phyloP scores from a whole-genome alignment of 2,329 filamentous ascomycete genomes.

The Fusarium sp. region DNA sequence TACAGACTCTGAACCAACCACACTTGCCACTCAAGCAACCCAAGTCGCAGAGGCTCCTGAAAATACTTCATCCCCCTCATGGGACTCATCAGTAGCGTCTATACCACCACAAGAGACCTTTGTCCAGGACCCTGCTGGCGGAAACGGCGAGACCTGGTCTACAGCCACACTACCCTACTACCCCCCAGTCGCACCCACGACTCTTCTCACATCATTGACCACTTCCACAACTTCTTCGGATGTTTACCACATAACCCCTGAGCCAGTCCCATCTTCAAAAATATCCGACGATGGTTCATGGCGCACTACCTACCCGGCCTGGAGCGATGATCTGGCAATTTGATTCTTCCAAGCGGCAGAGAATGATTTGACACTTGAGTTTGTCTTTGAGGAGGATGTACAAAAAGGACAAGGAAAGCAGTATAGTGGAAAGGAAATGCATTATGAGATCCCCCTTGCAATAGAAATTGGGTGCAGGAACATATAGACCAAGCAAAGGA shows the following conservation, averaged over 20 bases:
- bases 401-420: constrained; percentile 2
- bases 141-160: constrained; percentile 17
- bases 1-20: constrained; percentile 11
- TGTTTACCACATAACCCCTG: constrained; percentile 2
- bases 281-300: constrained; percentile 58
- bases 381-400: background rate
- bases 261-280: constrained; percentile 38
- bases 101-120: constrained; percentile 16
- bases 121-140: constrained; percentile 2
- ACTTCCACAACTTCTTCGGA: constrained; percentile 25
- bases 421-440: constrained; percentile 24
- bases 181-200: constrained; percentile 26
- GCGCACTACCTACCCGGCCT: constrained; percentile 60
- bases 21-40: constrained; percentile 17
- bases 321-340: constrained; percentile 51
- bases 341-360: constrained; percentile 4
- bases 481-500: constrained; percentile 36
- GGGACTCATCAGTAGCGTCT: constrained; percentile 5
- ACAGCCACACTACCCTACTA: constrained; percentile 7
- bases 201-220: constrained; percentile 17
- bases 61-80: constrained; percentile 11
- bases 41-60: constrained; percentile 2
- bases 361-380: constrained; percentile 7
- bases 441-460: constrained; percentile 26
- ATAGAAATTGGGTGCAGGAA: constrained; percentile 11